Conservation (phyloP, 1,284 basidiomycete genomes). For the Irpex lacteus region DNA sequence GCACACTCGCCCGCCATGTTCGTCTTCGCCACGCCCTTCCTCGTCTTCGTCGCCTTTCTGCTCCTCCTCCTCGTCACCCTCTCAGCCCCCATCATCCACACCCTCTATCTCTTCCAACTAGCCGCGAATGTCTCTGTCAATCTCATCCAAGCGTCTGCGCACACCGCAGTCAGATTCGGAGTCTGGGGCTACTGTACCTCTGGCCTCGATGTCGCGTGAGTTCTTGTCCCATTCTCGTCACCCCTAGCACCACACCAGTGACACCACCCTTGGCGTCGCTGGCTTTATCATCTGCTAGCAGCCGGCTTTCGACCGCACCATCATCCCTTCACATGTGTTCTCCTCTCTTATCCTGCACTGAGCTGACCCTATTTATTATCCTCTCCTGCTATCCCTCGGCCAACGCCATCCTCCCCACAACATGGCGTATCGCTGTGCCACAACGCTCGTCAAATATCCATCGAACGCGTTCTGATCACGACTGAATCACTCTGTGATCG, state of each 20-base stretch:
- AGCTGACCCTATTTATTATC: not conserved
- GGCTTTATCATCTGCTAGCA: not conserved
- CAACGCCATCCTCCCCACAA: not conserved
- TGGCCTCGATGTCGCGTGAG: constrained; percentile 43
- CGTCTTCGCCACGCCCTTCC: constrained; percentile 36
- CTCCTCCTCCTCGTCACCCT: constrained; percentile 56
- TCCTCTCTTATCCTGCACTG: not conserved
- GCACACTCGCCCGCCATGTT: constrained; percentile 25
- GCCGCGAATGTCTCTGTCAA: constrained; percentile 34
- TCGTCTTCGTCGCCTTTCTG: constrained; percentile 49
- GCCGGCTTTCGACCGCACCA: constrained; percentile 7
- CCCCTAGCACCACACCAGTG: not conserved
- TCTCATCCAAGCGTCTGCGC: constrained; percentile 35
- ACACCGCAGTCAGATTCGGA: constrained; percentile 45
- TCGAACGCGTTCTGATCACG: constrained; percentile 3
- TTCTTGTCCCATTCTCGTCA: constrained; percentile 10
- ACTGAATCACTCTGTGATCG: constrained; percentile 11
- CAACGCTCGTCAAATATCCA: not conserved
- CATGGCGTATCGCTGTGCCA: not conserved
- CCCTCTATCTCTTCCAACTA: constrained; percentile 50
- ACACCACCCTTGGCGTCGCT: not conserved
- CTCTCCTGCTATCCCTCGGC: not conserved
- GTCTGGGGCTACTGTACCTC: constrained; percentile 62
- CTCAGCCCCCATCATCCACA: constrained; percentile 56
- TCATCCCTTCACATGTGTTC: not conserved